Conservation (phyloP, 371 early-diverging fungal genomes). For the Apophysomyces elegans region DNA sequence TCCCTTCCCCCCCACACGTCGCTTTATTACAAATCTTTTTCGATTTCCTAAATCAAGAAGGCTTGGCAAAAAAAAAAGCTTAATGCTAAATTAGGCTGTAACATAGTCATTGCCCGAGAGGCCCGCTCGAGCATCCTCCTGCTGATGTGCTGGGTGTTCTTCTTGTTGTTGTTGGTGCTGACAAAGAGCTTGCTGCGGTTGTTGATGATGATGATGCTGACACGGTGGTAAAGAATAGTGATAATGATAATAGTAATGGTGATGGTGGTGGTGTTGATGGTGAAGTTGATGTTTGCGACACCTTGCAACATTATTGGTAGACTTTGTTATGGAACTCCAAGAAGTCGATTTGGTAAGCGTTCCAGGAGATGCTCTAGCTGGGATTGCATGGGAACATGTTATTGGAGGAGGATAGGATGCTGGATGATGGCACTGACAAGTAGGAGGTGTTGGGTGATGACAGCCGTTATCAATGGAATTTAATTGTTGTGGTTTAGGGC, state of each 20-base stretch:
- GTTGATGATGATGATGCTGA: background rate
- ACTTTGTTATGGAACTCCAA: background rate
- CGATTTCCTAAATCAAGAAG: slow-evolving; percentile 10
- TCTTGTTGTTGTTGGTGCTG: background rate
- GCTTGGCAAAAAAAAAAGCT: slow-evolving; percentile 10
- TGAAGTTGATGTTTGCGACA: background rate
- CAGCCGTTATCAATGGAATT: background rate
- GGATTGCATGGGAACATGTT: no score
- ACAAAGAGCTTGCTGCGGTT: background rate
- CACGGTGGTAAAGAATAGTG: background rate
- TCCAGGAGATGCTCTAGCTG: background rate
- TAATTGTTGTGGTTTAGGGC: background rate
- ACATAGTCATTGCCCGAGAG: slow-evolving; percentile 6
- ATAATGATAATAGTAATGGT: background rate
- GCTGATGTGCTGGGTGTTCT: background rate
- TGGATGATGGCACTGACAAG: background rate
- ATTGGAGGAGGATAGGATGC: background rate
- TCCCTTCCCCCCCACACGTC: no score
- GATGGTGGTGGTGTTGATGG: slow-evolving; percentile 1
- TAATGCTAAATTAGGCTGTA: slow-evolving; percentile 8
- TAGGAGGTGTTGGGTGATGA: background rate
- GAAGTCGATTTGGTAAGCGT: background rate
- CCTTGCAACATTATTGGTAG: background rate
- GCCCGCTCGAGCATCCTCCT: slow-evolving; percentile 6
- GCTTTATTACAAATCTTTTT: slow-evolving; percentile 7